Percentiles rank a stretch among this genome's conserved stretches.
Conservation (phyloP, 768 basidiomycete species). For the Paxillus involutus region DNA sequence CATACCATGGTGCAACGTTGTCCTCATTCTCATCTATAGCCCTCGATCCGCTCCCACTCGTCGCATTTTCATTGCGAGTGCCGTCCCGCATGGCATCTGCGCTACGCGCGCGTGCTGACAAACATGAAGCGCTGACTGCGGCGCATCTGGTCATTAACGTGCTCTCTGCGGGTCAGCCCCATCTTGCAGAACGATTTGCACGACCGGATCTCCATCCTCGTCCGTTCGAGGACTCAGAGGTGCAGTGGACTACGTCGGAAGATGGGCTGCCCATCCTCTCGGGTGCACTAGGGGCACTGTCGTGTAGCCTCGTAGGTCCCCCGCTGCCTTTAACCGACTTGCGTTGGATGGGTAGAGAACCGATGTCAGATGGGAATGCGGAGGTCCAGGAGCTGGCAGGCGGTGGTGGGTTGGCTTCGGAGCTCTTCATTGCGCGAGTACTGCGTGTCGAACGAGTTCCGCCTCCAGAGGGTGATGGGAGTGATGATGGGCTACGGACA, state of each 20-base stretch:
- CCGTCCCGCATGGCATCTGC: slow-evolving; percentile 84
- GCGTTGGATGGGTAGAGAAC: slow-evolving; percentile 30
- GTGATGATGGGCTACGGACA: slow-evolving; percentile 26
- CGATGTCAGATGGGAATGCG: slow-evolving; percentile 6
- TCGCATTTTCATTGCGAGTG: slow-evolving; percentile 86
- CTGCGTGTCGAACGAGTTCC: slow-evolving; percentile 52
- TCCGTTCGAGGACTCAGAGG: slow-evolving; percentile 46
- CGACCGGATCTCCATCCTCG: slow-evolving; percentile 64
- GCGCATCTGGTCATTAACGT: slow-evolving; percentile 78
- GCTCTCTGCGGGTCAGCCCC: slow-evolving; percentile 65
- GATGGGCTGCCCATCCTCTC: slow-evolving; percentile 63
- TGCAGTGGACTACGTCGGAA: slow-evolving; percentile 39
- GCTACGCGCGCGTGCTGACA: slow-evolving; percentile 35
- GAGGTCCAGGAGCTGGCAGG: slow-evolving; percentile 21
- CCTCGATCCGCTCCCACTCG: slow-evolving; percentile 83
- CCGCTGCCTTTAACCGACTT: slow-evolving; percentile 65
- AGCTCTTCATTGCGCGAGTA: slow-evolving; percentile 84
- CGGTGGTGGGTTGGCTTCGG: slow-evolving; percentile 46
- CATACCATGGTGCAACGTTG: slow-evolving; percentile 87
- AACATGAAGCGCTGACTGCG: slow-evolving; percentile 5
- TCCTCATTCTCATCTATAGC: slow-evolving; percentile 93
- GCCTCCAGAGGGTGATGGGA: slow-evolving; percentile 18
- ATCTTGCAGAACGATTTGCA: slow-evolving; percentile 69
- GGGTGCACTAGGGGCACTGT: slow-evolving; percentile 66
- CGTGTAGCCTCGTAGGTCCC: slow-evolving; percentile 63